Evolutionary conservation across 768 basidiomycete species (phyloP), one percentile per base, ranked within the genome.

Genomic region (Mycena polygramma): DNA sequence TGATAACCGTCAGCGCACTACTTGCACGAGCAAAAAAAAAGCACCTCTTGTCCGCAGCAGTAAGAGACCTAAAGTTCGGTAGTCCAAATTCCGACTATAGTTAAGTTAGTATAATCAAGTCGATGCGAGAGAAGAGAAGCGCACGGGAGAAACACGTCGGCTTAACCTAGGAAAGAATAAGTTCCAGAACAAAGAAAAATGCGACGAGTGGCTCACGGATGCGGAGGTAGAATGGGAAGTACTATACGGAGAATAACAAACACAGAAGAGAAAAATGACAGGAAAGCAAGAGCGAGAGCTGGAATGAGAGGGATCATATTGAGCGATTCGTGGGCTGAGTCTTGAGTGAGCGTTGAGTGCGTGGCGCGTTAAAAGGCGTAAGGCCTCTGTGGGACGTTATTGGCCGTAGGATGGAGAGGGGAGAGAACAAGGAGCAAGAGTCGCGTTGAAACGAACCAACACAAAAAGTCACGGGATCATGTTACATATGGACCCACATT

Each of bases 241-340:
- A 93, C 77, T 78, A 92, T 91, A 78, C 91, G 90, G 77, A 93
- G 88, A 81, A 94, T 88, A 75, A 93, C 86, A 76, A 92, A 93
- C 76, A 86, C 90, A 54, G 93, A 93, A 77, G 86, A 87, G 76
- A 89, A 78, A 83, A 94, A 92, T 63, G 93, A 93, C 74, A 92
- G 68, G 77, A 94, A 86, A 80, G 89, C 88, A 75, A 94, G 87
- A 55, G 85, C 85, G 75, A 94, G 83, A 62, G 91, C 84, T 49
- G 89, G 88, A 79, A 90, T 80, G 78, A 93, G 87, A 62, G 92
- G 89, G 75, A 92, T 84, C 91, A 93, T 93, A 59, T 74, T 82
- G 74, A 39, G 73, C 73, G 57, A 66, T 77, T 79, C 76, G 78
- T 80, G 46, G 74, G 75, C 68, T 59, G 62, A 48, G 69, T 79